These are phyloP conservation scores for Aspergillus nomiae DNA, from an alignment of 2,329 filamentous ascomycete species.

Conservation along the genomic window DNA sequence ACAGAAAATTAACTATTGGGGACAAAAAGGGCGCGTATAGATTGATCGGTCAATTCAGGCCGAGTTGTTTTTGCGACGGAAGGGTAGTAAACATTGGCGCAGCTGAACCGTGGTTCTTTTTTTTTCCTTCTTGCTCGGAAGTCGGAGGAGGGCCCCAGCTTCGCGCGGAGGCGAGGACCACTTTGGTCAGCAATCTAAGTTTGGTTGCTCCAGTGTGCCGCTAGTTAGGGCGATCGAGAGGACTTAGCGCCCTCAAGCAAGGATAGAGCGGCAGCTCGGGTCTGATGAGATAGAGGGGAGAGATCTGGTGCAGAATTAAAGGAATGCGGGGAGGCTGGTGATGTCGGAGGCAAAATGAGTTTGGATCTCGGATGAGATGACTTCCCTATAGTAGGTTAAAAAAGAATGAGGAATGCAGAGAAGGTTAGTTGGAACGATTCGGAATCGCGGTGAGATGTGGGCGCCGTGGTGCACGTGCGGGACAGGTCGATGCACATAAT, in stretches of 20 bases:
- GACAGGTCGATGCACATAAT: slow-evolving; percentile 4
- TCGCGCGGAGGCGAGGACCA: slow-evolving; percentile 12
- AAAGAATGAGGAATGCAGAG: not conserved
- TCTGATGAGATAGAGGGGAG: not conserved
- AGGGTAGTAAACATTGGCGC: slow-evolving; percentile 31
- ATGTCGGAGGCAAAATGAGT: slow-evolving; percentile 3
- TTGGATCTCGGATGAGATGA: slow-evolving; percentile 2
- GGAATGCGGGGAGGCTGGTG: slow-evolving; percentile 1
- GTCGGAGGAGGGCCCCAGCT: slow-evolving; percentile 16
- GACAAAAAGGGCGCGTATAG: slow-evolving; percentile 16
- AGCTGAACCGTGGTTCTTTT: slow-evolving; percentile 38
- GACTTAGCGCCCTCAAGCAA: slow-evolving; percentile 21
- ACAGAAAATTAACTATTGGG: not conserved
- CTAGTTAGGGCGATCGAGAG: slow-evolving; percentile 23
- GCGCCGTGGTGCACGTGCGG: slow-evolving; percentile 16
- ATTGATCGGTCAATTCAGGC: slow-evolving; percentile 13
- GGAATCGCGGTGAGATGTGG: slow-evolving; percentile 5
- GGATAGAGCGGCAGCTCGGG: slow-evolving; percentile 8
- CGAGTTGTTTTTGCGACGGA: slow-evolving; percentile 28
- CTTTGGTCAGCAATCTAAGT: slow-evolving; percentile 4
- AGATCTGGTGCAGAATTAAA: not conserved
- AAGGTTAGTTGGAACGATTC: slow-evolving; percentile 1
- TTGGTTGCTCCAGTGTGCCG: slow-evolving; percentile 32
- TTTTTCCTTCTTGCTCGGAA: slow-evolving; percentile 13
- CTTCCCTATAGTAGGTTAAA: not conserved